Conservation (phyloP, 2,329 filamentous ascomycete genomes). For the Endocalyx cinctus region DNA sequence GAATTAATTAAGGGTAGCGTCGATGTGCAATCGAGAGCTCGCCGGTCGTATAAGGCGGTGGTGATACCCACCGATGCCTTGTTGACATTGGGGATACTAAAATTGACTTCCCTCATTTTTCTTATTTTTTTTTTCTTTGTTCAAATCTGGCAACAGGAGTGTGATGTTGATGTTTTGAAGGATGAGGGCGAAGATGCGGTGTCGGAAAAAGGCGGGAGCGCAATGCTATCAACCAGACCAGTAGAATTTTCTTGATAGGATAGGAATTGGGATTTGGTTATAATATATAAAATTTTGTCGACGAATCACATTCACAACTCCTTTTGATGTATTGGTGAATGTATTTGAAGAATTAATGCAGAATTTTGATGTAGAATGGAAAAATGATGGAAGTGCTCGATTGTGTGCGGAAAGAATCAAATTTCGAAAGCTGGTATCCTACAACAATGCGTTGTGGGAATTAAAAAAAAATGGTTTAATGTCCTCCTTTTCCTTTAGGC, state of each 20-base stretch:
- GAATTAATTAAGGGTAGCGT: conserved; percentile 98
- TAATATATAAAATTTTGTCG: conserved; percentile 21
- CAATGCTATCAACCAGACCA: conserved; percentile 5
- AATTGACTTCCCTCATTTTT: conserved; percentile 99
- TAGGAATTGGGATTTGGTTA: conserved; percentile 12
- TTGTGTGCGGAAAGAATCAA: conserved; percentile 8
- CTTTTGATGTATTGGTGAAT: no score
- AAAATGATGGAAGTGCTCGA: conserved; percentile 5
- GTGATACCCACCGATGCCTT: conserved; percentile 99
- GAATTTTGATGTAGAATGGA: conserved; percentile 17
- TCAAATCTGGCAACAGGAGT: conserved; percentile 21
- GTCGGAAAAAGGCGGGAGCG: conserved; percentile 9
- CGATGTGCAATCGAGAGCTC: conserved; percentile 96
- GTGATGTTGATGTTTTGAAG: conserved; percentile 16
- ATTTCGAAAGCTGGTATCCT: conserved; percentile 15
- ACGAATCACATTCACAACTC: conserved; percentile 16
- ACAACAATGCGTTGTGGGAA: conserved; percentile 23
- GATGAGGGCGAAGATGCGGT: conserved; percentile 21
- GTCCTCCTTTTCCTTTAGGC: no score
- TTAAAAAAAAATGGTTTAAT: conserved; percentile 16
- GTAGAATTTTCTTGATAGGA: conserved; percentile 5
- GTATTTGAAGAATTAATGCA: conserved; percentile 21
- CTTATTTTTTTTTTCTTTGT: no score
- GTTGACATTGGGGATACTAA: conserved; percentile 98
- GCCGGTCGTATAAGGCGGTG: conserved; percentile 93